Conservation (phyloP, 139 green algal species). For the Picochlorum sp. region DNA sequence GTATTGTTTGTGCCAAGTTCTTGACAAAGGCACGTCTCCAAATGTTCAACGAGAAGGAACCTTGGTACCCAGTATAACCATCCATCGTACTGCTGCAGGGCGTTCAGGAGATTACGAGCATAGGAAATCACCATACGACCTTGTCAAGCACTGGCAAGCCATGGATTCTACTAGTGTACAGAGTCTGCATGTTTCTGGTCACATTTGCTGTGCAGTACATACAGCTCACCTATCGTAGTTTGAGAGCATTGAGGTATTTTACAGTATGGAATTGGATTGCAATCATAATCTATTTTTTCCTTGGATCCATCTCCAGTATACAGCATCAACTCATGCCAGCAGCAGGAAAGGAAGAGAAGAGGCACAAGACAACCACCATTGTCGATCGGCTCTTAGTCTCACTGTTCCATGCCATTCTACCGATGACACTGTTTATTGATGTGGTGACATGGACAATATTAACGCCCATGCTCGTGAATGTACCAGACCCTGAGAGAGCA, state of each 20-base stretch:
- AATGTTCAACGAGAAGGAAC: too few relatives aligned
- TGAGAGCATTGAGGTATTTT: constrained; percentile 3
- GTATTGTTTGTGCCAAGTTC: too few relatives aligned
- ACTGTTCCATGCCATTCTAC: constrained; percentile 2
- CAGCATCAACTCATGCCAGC: neutral
- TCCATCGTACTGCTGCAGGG: constrained; percentile 6
- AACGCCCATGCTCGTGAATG: constrained; percentile 4
- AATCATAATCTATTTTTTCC: constrained; percentile 9
- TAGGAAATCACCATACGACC: constrained; percentile 4
- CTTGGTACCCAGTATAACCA: too few relatives aligned
- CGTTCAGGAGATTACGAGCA: constrained; percentile 28
- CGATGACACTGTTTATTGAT: constrained; percentile 9
- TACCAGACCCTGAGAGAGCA: neutral
- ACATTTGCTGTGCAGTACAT: neutral
- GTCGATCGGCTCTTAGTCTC: constrained; percentile 1
- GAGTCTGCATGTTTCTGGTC: neutral
- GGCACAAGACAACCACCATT: neutral
- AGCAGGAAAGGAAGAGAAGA: neutral
- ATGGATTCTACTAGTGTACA: neutral
- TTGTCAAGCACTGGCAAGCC: neutral
- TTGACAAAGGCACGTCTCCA: too few relatives aligned
- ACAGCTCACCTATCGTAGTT: neutral
- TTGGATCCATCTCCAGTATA: neutral
- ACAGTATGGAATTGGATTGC: constrained; percentile 18
- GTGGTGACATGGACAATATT: constrained; percentile 14